Evolutionary conservation across 176 grass and related monocot species (phyloP).

Genomic region (Carex pumila): DNA sequence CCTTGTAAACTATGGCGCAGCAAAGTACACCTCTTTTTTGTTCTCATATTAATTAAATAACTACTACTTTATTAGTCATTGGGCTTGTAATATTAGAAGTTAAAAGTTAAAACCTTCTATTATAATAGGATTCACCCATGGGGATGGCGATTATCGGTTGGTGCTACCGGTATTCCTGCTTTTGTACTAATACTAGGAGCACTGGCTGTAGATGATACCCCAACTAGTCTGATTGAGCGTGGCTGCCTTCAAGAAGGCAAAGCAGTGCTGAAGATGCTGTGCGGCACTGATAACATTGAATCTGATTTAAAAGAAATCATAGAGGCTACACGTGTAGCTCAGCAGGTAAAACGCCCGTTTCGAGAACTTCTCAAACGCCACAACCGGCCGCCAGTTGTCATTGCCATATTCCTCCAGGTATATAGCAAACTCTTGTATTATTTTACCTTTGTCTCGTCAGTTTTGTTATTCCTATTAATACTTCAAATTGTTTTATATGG

Average conservation of each 20-base stretch:
- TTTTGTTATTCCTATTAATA: too few relatives aligned
- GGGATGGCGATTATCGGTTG: conserved; percentile 73
- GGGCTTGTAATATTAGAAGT: neutral
- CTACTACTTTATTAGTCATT: neutral
- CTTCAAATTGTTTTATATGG: conserved; percentile 4
- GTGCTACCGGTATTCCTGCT: conserved; percentile 61
- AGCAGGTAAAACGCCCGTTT: conserved; percentile 86
- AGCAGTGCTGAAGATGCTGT: conserved; percentile 55
- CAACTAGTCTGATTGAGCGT: conserved; percentile 85
- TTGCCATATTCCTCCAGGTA: conserved; percentile 72
- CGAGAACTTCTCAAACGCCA: conserved; percentile 61
- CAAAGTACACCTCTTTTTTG: conserved; percentile 30
- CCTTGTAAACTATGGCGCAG: conserved; percentile 69
- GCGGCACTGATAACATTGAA: conserved; percentile 74
- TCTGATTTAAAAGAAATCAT: conserved; percentile 82
- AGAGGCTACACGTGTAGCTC: conserved; percentile 56
- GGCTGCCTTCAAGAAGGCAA: conserved; percentile 63
- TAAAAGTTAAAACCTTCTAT: neutral
- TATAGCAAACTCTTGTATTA: neutral
- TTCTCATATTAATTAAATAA: neutral
- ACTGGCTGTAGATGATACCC: conserved; percentile 63
- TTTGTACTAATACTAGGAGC: conserved; percentile 57
- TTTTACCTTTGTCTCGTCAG: neutral
- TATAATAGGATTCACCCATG: conserved; percentile 58
- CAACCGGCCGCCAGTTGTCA: conserved; percentile 65